A percentile compares a stretch with the other conserved stretches of the same genome.
Evolutionary conservation across 2,329 filamentous ascomycete species (phyloP).

Genomic region (Diaporthe amygdali): DNA sequence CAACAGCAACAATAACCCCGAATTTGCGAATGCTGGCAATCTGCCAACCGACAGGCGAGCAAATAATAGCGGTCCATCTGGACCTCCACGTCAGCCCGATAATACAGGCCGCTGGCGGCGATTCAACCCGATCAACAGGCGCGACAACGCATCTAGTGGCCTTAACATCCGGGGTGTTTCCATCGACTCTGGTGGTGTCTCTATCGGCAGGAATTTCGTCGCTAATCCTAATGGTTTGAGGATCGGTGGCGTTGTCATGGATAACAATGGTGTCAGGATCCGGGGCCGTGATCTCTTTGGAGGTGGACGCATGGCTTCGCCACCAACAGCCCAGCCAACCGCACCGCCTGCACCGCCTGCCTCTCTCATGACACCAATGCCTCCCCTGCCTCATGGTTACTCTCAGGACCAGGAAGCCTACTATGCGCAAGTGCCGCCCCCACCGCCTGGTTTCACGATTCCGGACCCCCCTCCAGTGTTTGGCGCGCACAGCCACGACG

Average conservation of each 20-base stretch:
- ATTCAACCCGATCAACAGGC: slow-evolving; percentile 27
- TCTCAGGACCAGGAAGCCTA: neutral
- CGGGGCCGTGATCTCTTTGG: slow-evolving; percentile 17
- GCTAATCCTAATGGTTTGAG: slow-evolving; percentile 51
- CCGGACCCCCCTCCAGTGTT: neutral
- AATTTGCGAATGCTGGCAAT: neutral
- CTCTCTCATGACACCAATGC: neutral
- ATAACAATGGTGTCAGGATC: slow-evolving; percentile 43
- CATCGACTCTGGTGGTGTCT: slow-evolving; percentile 48
- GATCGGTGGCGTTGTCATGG: slow-evolving; percentile 49
- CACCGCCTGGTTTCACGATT: slow-evolving; percentile 1
- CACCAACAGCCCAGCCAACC: neutral
- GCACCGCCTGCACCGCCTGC: neutral
- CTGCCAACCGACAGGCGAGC: neutral
- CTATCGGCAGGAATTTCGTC: slow-evolving; percentile 48
- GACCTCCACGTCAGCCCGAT: slow-evolving; percentile 11
- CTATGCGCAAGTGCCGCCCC: slow-evolving; percentile 12
- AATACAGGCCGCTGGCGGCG: slow-evolving; percentile 22
- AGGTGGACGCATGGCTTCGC: neutral
- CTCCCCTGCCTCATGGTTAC: slow-evolving; percentile 1
- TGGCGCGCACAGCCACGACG: neutral
- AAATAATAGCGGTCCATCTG: slow-evolving; percentile 8
- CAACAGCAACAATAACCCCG: slow-evolving; percentile 28
- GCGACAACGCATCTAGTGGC: slow-evolving; percentile 27
- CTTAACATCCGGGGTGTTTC: slow-evolving; percentile 45